Conservation (phyloP, 73 alveolate genomes). For the Paramecium sonneborni region DNA sequence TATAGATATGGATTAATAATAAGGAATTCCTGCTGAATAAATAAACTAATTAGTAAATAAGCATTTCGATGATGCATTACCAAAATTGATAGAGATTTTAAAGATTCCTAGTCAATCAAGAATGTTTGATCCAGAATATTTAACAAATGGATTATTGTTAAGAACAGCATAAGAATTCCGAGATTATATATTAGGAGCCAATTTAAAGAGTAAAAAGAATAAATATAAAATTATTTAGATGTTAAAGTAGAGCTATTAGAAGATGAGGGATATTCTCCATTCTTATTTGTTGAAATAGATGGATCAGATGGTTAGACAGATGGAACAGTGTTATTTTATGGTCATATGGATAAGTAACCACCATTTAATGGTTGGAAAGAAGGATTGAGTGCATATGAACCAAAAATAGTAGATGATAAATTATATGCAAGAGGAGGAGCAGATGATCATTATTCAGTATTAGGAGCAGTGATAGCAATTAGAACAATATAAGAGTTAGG, state of each 20-base stretch:
- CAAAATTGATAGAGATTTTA: background rate
- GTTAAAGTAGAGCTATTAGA: constrained; percentile 26
- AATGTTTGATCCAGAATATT: constrained; percentile 19
- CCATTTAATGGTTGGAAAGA: constrained; percentile 82
- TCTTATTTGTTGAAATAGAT: constrained; percentile 52
- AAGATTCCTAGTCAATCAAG: constrained; percentile 46
- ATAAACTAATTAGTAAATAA: background rate
- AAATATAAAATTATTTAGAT: background rate
- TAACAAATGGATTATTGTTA: background rate
- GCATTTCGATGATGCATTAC: background rate
- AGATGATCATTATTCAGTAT: constrained; percentile 94
- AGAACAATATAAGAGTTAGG: constrained; percentile 80
- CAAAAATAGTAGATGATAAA: constrained; percentile 80
- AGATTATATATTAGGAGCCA: background rate
- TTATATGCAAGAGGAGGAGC: constrained; percentile 91
- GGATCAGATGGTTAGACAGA: constrained; percentile 44
- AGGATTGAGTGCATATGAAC: constrained; percentile 78
- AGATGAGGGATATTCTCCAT: constrained; percentile 68
- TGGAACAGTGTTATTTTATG: constrained; percentile 77
- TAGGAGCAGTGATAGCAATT: constrained; percentile 84
- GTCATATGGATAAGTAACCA: constrained; percentile 85
- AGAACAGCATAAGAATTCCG: background rate
- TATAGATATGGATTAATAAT: background rate
- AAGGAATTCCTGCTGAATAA: background rate
- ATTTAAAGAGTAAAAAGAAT: background rate